Percentiles rank a stretch among this genome's conserved stretches.
Evolutionary conservation across 2,329 filamentous ascomycete species (phyloP).

Genomic region (Truncatella angustata): DNA sequence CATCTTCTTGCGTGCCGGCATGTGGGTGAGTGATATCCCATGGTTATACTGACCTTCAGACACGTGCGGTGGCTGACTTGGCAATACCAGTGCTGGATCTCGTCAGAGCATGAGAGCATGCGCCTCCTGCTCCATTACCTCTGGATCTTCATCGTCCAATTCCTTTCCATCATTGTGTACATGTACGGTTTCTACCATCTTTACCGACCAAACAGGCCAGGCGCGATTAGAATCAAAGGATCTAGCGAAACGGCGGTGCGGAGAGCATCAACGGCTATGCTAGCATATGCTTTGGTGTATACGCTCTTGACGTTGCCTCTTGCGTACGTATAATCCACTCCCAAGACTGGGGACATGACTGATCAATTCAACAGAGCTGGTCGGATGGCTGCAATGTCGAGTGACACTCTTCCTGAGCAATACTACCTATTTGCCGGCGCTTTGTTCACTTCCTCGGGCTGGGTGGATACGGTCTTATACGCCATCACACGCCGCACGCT

Average conservation of each 20-base stretch:
- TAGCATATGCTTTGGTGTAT: conserved; percentile 49
- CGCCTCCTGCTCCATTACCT: conserved; percentile 52
- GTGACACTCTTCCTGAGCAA: conserved; percentile 30
- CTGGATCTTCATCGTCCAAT: conserved; percentile 54
- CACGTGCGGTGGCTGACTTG: neutral
- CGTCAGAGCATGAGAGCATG: conserved; percentile 39
- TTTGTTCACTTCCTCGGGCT: conserved; percentile 37
- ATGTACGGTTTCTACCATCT: conserved; percentile 31
- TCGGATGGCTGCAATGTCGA: conserved; percentile 48
- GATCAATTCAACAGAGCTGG: conserved; percentile 28
- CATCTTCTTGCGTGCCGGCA: conserved; percentile 48
- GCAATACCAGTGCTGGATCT: conserved; percentile 49
- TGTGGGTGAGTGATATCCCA: conserved; percentile 35
- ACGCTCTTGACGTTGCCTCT: conserved; percentile 50
- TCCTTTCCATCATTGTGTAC: conserved; percentile 51
- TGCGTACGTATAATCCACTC: conserved; percentile 25
- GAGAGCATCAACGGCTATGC: conserved; percentile 47
- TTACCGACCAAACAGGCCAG: conserved; percentile 17
- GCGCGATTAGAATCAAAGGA: conserved; percentile 14
- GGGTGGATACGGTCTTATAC: conserved; percentile 41
- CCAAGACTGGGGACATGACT: neutral
- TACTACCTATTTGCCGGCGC: conserved; percentile 32
- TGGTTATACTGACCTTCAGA: too few relatives aligned
- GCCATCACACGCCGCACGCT: conserved; percentile 38
- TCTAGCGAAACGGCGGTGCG: conserved; percentile 18